Evolutionary conservation across 2,329 filamentous ascomycete species (phyloP).

Genomic region (Trichoderma arundinaceum): DNA sequence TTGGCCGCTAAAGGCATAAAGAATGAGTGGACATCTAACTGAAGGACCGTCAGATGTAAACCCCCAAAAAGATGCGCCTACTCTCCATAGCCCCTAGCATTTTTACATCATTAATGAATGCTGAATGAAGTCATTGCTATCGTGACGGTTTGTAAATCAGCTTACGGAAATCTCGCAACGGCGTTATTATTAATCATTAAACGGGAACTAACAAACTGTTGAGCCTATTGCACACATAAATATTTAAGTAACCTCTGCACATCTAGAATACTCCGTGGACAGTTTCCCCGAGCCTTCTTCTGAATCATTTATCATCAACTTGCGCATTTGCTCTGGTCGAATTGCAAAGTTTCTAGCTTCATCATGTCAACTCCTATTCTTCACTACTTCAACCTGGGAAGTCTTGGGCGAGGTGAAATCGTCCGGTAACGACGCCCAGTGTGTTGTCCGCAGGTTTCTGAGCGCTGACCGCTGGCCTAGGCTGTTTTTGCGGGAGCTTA

Average conservation of each 20-base stretch:
- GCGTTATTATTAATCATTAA: slow-evolving; percentile 20
- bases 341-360: background rate
- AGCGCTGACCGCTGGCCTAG: slow-evolving; percentile 8
- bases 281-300: too few species aligned
- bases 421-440: slow-evolving; percentile 1
- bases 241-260: background rate
- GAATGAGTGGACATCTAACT: too few species aligned
- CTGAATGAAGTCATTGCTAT: background rate
- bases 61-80: too few species aligned
- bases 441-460: background rate
- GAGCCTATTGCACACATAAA: background rate
- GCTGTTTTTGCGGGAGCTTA: slow-evolving; percentile 31
- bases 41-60: too few species aligned
- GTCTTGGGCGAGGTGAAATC: slow-evolving; percentile 20
- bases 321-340: background rate
- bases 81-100: too few species aligned
- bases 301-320: too few species aligned
- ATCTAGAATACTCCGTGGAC: too few species aligned
- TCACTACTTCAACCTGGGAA: slow-evolving; percentile 22
- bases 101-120: too few species aligned
- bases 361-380: slow-evolving; percentile 2
- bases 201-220: background rate
- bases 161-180: background rate
- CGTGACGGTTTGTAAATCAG: background rate
- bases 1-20: too few species aligned